These are phyloP conservation scores for Sporisorium exsertum DNA, from an alignment of 1,284 basidiomycete species.

Conservation along the genomic window DNA sequence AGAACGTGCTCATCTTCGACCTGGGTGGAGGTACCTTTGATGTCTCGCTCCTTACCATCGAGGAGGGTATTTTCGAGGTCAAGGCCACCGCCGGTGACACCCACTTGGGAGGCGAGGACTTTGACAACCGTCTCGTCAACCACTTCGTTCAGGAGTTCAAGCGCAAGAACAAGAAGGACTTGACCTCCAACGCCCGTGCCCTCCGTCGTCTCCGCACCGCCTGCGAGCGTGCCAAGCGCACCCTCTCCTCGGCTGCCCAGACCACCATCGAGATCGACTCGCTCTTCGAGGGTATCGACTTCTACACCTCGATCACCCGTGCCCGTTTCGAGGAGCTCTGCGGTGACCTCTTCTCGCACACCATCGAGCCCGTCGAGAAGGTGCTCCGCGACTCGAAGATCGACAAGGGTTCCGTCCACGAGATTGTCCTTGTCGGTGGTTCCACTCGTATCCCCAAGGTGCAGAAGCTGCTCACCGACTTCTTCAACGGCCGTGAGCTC, in stretches of 20 bases:
- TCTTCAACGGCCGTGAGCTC: conserved; percentile 84
- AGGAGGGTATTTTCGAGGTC: conserved; percentile 99
- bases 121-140: conserved; percentile 94
- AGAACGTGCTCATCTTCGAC: conserved; percentile 96
- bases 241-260: conserved; percentile 94
- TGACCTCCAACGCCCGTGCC: conserved; percentile 91
- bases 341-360: conserved; percentile 95
- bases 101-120: conserved; percentile 98
- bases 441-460: conserved; percentile 99
- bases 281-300: conserved; percentile 96
- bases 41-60: conserved; percentile 96
- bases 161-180: conserved; percentile 97
- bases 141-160: conserved; percentile 99
- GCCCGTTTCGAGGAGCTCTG: conserved; percentile 98
- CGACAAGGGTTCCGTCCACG: conserved; percentile 88
- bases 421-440: conserved; percentile 97
- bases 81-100: conserved; percentile 99
- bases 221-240: conserved; percentile 98
- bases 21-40: conserved; percentile 99
- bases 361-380: conserved; percentile 98
- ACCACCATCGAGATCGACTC: conserved; percentile 99
- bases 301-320: conserved; percentile 97
- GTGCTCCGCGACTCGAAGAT: conserved; percentile 98
- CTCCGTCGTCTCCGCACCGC: conserved; percentile 96
- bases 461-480: conserved; percentile 96